Evolutionary conservation across 176 grass and related monocot species (phyloP).

Genomic region (Miscanthus lutarioriparius): DNA sequence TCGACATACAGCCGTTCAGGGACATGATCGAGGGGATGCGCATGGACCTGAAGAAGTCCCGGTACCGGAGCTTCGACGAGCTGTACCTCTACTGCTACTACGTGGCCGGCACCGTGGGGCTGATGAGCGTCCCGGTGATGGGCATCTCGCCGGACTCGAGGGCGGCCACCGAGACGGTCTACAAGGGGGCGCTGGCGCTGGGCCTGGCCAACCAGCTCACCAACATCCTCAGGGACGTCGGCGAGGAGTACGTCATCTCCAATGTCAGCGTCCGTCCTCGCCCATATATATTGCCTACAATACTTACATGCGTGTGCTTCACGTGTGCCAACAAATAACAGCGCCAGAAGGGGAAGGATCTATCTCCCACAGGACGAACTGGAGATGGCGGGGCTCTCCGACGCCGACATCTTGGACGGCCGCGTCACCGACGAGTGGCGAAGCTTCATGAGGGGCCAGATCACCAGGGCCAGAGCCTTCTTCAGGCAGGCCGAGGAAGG

Average conservation of each 20-base stretch:
- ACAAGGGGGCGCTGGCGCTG: slow-evolving; percentile 70
- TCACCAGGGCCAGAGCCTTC: slow-evolving; percentile 64
- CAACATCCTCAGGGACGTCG: slow-evolving; percentile 89
- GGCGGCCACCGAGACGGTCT: slow-evolving; percentile 56
- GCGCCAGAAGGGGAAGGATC: slow-evolving; percentile 80
- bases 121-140: slow-evolving; percentile 93
- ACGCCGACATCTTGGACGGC: slow-evolving; percentile 77
- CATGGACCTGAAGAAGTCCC: slow-evolving; percentile 65
- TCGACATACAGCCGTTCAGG: slow-evolving; percentile 85
- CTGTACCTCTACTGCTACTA: slow-evolving; percentile 98
- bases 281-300: background rate
- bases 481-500: slow-evolving; percentile 73
- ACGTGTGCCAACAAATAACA: slow-evolving; percentile 6
- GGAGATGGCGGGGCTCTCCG: slow-evolving; percentile 63
- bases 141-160: slow-evolving; percentile 70
- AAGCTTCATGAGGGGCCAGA: slow-evolving; percentile 78
- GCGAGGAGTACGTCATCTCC: slow-evolving; percentile 66
- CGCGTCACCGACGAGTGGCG: slow-evolving; percentile 73
- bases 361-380: slow-evolving; percentile 88
- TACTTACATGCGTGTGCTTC: background rate
- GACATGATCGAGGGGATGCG: slow-evolving; percentile 99
- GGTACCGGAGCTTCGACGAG: slow-evolving; percentile 88
- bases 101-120: slow-evolving; percentile 83
- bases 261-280: background rate
- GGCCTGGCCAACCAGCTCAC: slow-evolving; percentile 95